Evolutionary conservation across 225 moss, liverwort and hornwort species (phyloP), one percentile per base, ranked within the genome.

Genomic region (Asterella californica): DNA sequence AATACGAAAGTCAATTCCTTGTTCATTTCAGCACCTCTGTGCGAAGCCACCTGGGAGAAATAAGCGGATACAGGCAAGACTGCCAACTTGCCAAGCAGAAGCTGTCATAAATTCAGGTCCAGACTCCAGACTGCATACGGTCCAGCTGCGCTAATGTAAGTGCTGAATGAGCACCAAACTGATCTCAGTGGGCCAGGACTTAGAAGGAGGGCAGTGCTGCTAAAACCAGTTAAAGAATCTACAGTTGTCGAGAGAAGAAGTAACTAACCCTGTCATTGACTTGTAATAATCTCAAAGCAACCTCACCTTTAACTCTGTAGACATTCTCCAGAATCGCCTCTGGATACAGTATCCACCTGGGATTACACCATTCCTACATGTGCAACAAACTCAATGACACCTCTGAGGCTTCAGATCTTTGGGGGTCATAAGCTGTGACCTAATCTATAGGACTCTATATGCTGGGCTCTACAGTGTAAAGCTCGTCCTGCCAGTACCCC

Each of bases 1-100:
- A 8, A 29, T 62, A 62, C 62, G 67, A 67, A 67, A 67, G 67
- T 67, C 67, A 67, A 67, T 67, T 21, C 29, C 0, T 15, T 37
- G 67, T 62, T 62, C 62, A 62, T 62, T 62, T 62, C 34, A 67
- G 67, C 67, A 34, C n/a, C 67, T 34, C 36, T 37, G 67, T 67
- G 67, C 67, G 36, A 29, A 34, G 67, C 34, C 33, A 33, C 67
- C 67, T 67, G 67, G 36, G 67, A 67, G 67, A 67, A 37, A 62
- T n/a, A 37, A 67, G 67, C 36, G 30, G 27, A 27, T 64, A 32
- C 64, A n/a, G 64, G 29, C 64, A 36, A 67, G 22, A 62, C 62
- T n/a, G 10, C 6, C 62, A 9, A n/a, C 14, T n/a, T n/a, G n/a
- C 34, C 64, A 32, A 15, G 67, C 19, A 67, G 67, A 37, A 15